Percentiles rank a stretch among this genome's conserved stretches.
These are phyloP conservation scores for Cutaneotrichosporon cutaneum DNA, from an alignment of 1,284 basidiomycete species.

Conservation along the genomic window DNA sequence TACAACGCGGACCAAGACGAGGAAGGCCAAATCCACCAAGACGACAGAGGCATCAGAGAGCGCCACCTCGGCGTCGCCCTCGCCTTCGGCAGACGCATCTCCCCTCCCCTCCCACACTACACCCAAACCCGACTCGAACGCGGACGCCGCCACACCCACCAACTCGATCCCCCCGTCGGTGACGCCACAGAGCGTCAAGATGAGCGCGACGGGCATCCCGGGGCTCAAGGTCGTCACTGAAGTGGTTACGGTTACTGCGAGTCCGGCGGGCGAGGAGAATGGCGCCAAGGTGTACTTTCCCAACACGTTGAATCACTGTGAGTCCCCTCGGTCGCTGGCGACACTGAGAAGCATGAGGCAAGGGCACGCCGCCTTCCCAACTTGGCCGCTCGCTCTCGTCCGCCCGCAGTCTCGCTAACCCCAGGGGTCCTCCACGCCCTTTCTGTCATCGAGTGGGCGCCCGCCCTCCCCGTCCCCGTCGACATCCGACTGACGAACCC, in stretches of 20 bases:
- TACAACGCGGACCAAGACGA: neutral
- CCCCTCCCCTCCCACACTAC: neutral
- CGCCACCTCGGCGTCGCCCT: no score
- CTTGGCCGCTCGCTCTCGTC: no score
- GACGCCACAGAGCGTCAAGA: neutral
- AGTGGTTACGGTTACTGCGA: neutral
- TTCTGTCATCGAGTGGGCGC: conserved; percentile 15
- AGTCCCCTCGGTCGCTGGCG: neutral
- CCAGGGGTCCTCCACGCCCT: conserved; percentile 1
- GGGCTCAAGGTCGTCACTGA: neutral
- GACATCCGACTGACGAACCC: conserved; percentile 12
- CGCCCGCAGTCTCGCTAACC: conserved; percentile 3
- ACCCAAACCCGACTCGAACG: no score
- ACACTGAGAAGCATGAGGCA: no score
- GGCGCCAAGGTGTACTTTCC: conserved; percentile 14
- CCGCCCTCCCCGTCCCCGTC: conserved; percentile 4
- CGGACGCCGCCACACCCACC: neutral
- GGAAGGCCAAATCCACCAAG: no score
- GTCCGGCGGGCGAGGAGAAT: neutral
- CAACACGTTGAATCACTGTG: conserved; percentile 4
- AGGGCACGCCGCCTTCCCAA: no score
- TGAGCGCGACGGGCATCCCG: neutral
- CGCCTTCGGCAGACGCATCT: neutral
- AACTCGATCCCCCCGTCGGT: neutral
- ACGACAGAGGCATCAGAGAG: no score